phyloP scores from a whole-genome alignment of 2,329 filamentous ascomycete species.

The Aspergillus pseudoglaucus region DNA sequence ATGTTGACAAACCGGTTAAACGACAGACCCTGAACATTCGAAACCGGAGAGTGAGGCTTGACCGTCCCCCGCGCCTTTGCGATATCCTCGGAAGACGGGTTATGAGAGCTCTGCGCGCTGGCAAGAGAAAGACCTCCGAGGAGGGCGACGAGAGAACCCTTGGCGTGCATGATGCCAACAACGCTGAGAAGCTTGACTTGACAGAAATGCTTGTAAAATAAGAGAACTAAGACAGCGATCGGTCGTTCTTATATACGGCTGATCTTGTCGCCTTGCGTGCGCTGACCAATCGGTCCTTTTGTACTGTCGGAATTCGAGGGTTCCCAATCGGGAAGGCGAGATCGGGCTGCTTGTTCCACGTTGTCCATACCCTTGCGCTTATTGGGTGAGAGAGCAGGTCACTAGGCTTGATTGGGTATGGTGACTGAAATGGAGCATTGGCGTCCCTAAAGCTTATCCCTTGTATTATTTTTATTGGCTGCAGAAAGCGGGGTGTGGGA shows the following conservation, averaged over 20 bases:
- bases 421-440: neutral
- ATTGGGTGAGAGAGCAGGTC: neutral
- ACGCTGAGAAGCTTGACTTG: neutral
- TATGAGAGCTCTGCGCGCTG: slow-evolving; percentile 16
- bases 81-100: slow-evolving; percentile 21
- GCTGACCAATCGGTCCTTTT: neutral
- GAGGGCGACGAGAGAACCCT: slow-evolving; percentile 14
- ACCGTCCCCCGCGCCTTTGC: slow-evolving; percentile 46
- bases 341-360: neutral
- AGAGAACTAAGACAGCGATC: neutral
- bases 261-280: neutral
- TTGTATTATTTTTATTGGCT: neutral
- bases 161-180: slow-evolving; percentile 12
- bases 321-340: neutral
- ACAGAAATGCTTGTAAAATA: neutral
- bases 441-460: neutral
- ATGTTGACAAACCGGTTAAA: slow-evolving; percentile 68
- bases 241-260: neutral
- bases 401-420: neutral
- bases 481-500: neutral
- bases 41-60: slow-evolving; percentile 54
- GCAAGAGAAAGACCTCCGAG: slow-evolving; percentile 16
- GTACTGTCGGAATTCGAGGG: neutral
- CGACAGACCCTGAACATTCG: slow-evolving; percentile 60
- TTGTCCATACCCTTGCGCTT: neutral